phyloP scores from a whole-genome alignment of 495 filamentous ascomycete genomes.

The Podospora fimiseda region DNA sequence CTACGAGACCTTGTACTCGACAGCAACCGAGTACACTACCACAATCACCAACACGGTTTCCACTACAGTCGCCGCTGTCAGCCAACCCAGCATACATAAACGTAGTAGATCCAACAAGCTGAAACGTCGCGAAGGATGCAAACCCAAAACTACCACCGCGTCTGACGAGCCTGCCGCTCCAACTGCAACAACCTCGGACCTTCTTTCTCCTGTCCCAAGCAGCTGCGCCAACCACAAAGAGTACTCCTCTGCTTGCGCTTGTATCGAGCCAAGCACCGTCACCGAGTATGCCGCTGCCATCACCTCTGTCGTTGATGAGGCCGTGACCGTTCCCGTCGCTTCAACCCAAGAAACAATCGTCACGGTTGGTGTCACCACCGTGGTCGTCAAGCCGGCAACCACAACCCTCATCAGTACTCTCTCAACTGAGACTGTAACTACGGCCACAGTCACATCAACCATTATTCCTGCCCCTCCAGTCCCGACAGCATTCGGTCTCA shows the following conservation, averaged over 20 bases:
- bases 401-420: conserved; percentile 1
- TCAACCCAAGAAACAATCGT: conserved; percentile 1
- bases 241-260: conserved; percentile 8
- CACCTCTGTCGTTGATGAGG: conserved; percentile 3
- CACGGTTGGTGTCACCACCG: not conserved
- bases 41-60: not conserved
- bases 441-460: not conserved
- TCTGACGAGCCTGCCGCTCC: not conserved
- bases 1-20: conserved; percentile 1
- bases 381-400: conserved; percentile 8
- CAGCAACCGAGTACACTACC: conserved; percentile 5
- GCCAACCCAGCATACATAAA: not conserved
- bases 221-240: conserved; percentile 1
- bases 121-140: not conserved
- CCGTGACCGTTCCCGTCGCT: not conserved
- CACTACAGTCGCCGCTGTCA: not conserved
- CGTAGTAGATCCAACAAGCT: not conserved
- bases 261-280: conserved; percentile 3
- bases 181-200: not conserved
- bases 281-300: not conserved
- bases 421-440: not conserved
- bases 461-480: not conserved
- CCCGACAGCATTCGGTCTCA: not conserved
- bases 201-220: not conserved
- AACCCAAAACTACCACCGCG: not conserved